These are phyloP conservation scores for Lineolata rhizophorae DNA, from an alignment of 495 filamentous ascomycete species.

Conservation along the genomic window DNA sequence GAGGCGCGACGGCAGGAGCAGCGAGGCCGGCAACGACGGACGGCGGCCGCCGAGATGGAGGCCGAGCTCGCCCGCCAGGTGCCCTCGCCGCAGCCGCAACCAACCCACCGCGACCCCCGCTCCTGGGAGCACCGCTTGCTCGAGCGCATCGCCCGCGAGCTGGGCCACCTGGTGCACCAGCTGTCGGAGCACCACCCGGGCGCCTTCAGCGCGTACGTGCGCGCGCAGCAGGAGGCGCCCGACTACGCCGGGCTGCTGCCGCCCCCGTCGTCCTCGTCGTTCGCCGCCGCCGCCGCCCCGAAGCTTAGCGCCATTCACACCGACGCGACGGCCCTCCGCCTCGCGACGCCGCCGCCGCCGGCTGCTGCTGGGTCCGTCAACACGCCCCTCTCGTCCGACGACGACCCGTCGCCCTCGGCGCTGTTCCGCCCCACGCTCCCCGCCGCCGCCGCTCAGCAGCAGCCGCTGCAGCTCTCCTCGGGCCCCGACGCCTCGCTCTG, in stretches of 20 bases:
- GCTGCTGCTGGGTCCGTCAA: conserved; percentile 1
- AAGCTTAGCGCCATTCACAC: no score
- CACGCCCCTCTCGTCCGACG: conserved; percentile 1
- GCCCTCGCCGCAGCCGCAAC: no score
- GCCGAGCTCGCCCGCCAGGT: conserved; percentile 18
- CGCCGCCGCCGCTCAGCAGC: conserved; percentile 15
- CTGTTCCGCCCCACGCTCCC: conserved; percentile 26
- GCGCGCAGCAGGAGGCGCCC: conserved; percentile 13
- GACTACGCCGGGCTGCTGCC: conserved; percentile 37
- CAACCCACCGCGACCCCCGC: no score
- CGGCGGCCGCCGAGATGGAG: conserved; percentile 3
- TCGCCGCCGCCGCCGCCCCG: no score
- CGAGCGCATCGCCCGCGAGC: conserved; percentile 64
- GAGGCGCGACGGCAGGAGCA: conserved; percentile 8
- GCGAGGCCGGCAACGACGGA: no score
- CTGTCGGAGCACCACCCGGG: conserved; percentile 52
- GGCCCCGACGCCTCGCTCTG: conserved; percentile 36
- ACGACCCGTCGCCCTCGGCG: conserved; percentile 17
- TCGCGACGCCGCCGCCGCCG: conserved; percentile 4
- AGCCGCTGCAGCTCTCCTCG: conserved; percentile 7
- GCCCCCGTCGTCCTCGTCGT: conserved; percentile 7
- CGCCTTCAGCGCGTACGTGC: conserved; percentile 56
- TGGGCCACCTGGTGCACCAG: conserved; percentile 63
- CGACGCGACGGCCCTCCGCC: no score
- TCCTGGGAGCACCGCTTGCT: conserved; percentile 59